Evolutionary conservation across 441 rosid species (phyloP), one percentile per base, ranked within the genome.

Genomic region (Corymbia calophylla): DNA sequence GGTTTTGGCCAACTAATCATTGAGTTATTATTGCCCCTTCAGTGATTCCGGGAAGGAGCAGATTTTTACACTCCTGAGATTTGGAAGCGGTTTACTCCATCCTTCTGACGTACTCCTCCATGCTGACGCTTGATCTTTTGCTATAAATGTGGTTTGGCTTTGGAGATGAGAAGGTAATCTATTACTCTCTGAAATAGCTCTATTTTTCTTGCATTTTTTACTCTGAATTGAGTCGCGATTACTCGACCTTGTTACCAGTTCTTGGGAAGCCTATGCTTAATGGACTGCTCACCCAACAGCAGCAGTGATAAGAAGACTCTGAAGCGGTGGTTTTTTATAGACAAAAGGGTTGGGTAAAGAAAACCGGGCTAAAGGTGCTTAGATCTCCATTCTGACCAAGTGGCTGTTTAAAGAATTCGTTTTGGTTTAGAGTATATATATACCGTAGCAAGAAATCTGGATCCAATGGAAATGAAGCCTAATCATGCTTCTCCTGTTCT

Each of bases 281-380:
- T 97, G 99, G 97, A 95, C 96, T 88, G 93, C 93, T 92, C 89
- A 89, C 95, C 97, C 49, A 94, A 90, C 88, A 93, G 95, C 91
- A 93, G 95, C 93, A 93, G 96, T 92, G 97, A 97, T 88, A 95
- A 96, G 96, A 95, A 95, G 94, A 94, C 99, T 55, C 92, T 97
- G 93, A 96, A 97, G 96, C 94, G 93, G 96, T 97, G 99, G 97
- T 97, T 95, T 93, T 97, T 97, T 91, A 96, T 96, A 25, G 99
- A 97, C 92, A 97, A 97, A 90, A 93, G 95, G 87, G 98, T 96
- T 86, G 99, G 99, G 88, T 97, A 90, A 87, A 86, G 85, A 68
- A 86, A 44, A 91, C 60, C 70, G n/a, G 81, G 86, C 17, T 55
- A 88, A 88, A 91, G 80, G 23, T 55, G 88, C 81, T 77, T 16